Base-by-base conservation (phyloP, 352 stramenopile genomes). In the Pythium insidiosum region DNA sequence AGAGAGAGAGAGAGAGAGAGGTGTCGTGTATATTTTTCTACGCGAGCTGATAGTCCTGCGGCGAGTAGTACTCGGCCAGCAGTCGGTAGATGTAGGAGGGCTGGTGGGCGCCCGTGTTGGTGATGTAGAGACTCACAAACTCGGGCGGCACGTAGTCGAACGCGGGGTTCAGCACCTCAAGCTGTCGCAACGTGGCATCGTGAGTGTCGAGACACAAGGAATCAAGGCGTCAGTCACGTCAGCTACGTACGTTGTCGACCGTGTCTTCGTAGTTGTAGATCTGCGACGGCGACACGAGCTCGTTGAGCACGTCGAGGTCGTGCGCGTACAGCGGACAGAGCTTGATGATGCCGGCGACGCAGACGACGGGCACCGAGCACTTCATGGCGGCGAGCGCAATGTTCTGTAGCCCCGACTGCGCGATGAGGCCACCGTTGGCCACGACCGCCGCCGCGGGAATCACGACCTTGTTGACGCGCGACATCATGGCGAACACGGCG, bases 61-160 rank as follows among this genome's bases (percentile, higher is more conserved):
- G 89, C 56, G 97, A 96, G 72, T 99, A 99, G 58, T 98, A 98
- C 64, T 99, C 96, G 20, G 90, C 86, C n/a, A 99, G 71, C 50
- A 99, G 66, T 38, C 96, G 81, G 65, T 99, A 99, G 47, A 99
- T 97, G 66, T 99, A 99, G 34, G 89, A 98, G 19, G 96, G 95
- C 65, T 98, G 95, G 57, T 99, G 95, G n/a, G 89, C 91, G 30
- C 96, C 96, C 4, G 96, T 97, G 66, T 99, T 98, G 29, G 96
- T 99, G 38, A 99, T 95, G 62, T 97, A 98, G 28, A 99, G 65
- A 54, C 91, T 96, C 40, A 99, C 94, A 25, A 96, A 88, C 59
- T 98, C 87, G 13, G 96, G 95, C 33, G 94, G 90, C 28, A 99
- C 94, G 63, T 99, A 98, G 64, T 99, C 96, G 69, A 97, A 97